Evolutionary conservation across 192 early-diverging fungal genomes (phyloP), one percentile per base, ranked within the genome.

Genomic region (Coemansia erecta): DNA sequence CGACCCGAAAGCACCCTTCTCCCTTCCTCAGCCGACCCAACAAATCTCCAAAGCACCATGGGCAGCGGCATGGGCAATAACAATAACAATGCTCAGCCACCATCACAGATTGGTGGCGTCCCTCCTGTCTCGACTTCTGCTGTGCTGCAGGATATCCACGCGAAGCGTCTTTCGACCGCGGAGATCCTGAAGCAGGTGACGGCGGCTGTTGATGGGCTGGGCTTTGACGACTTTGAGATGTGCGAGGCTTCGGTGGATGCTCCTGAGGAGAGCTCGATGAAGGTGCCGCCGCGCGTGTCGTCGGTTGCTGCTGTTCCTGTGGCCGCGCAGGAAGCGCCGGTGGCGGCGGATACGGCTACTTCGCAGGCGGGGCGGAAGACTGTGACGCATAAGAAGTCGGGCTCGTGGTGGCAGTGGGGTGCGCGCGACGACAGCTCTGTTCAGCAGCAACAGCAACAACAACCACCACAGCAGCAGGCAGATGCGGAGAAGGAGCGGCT

Each of bases 321-420:
- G 14, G 41, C 41, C 42, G 43, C 56, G 18, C 17, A n/a, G 42
- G 56, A 44, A 15, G 19, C 26, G 23, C 22, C 18, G 47, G 48
- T n/a, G 11, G 44, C 39, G 8, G 8, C 57, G 28, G 51, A 51
- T 7, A n/a, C 49, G 26, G 4, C 52, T n/a, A 47, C 18, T 14
- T n/a, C 28, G 28, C 28, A 31, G 28, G 28, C 28, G n/a, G 64
- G 60, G 48, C 65, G 63, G 37, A 64, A 66, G 37, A 59, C 63
- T 12, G 53, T 77, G 19, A 56, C 64, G n/a, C 73, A 77, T 47
- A 77, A 77, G 59, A 77, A 77, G 41, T 77, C 73, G 1, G 64
- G 52, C 4, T 77, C 73, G 17, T 77, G 73, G 73, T 77, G 73
- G 73, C 73, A 77, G 56, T 77, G 73, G 73, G 71, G 64, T 39